Conservation (phyloP, 179 eudicot species). For the Beta macrorhiza region DNA sequence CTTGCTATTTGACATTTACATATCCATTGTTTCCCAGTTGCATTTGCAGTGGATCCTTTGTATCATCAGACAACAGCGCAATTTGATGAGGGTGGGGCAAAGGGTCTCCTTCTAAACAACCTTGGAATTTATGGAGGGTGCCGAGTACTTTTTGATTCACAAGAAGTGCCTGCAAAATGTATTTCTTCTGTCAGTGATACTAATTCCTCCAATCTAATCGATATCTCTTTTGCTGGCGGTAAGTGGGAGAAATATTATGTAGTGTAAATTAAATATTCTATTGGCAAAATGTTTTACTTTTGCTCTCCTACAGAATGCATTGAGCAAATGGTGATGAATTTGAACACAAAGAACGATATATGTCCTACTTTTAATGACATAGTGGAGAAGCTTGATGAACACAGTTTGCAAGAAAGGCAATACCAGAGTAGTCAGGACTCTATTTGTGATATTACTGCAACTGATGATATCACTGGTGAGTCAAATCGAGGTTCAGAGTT, state of each 20-base stretch:
- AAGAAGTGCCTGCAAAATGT: conserved; percentile 81
- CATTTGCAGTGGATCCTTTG: conserved; percentile 95
- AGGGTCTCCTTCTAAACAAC: conserved; percentile 85
- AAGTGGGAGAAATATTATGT: conserved; percentile 4
- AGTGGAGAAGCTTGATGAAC: conserved; percentile 58
- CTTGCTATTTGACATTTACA: background rate
- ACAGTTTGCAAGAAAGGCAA: conserved; percentile 36
- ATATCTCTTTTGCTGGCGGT: conserved; percentile 85
- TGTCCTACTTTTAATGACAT: conserved; percentile 67
- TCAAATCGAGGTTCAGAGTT: conserved; percentile 34
- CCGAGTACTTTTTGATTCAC: conserved; percentile 87
- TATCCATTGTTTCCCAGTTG: conserved; percentile 48
- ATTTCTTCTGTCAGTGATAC: conserved; percentile 36
- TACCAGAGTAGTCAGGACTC: conserved; percentile 22
- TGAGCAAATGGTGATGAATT: conserved; percentile 62
- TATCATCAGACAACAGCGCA: conserved; percentile 97
- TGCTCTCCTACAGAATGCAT: conserved; percentile 49
- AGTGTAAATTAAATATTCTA: conserved; percentile 7
- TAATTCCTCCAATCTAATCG: conserved; percentile 46
- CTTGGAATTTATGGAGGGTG: conserved; percentile 90
- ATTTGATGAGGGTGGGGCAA: conserved; percentile 98
- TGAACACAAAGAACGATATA: conserved; percentile 52
- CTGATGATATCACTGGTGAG: conserved; percentile 30
- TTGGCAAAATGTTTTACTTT: conserved; percentile 21
- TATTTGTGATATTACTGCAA: conserved; percentile 29